Base-by-base conservation (phyloP, 2,329 filamentous ascomycete species). In the Nothopassalora personata region DNA sequence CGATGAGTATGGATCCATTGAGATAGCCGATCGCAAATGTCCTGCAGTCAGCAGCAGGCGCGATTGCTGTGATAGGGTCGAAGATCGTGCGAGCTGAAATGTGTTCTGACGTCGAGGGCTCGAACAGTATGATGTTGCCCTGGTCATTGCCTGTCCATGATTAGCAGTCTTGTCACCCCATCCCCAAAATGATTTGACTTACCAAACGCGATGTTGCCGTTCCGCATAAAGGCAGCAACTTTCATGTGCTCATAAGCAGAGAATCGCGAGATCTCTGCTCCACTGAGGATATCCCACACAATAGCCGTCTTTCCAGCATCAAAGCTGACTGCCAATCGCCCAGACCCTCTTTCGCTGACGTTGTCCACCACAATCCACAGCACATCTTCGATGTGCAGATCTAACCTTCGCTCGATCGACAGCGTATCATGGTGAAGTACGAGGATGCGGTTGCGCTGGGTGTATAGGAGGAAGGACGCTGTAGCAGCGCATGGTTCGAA, bases 131-230 rank as follows among this genome's bases (percentile, higher is more conserved):
- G 55, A 99, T 87, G 70, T 91, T 94, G 67, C 94, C 94, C 74
- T 96, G 90, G 7, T 86, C 83, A 72, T 97, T 97, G 58, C 94
- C 93, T 97, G 68, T 34, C 6, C 7, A 18, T 63, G 19, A 61
- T 65, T 48, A 47, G 56, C 39, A 23, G 2, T 23, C 23, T 4
- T 4, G 2, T 19, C 27, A 34, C 19, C 18, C 4, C 11, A 15
- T 18, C 36, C 36, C 18, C 23, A 18, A 11, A 39, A 30, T 28
- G 10, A 23, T 3, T 23, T 8, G n/a, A 55, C 86, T 74, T 81
- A 97, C 93, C 94, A 79, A 97, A 97, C 39, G 91, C 93, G 66
- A 99, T 87, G 76, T 96, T 96, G 56, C 94, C 94, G 76, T 97
- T 97, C 48, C 88, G 84, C 92, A 99, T 97, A 91, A 94, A 99